Base-by-base conservation (phyloP, 352 stramenopile species). In the Pythium insidiosum region DNA sequence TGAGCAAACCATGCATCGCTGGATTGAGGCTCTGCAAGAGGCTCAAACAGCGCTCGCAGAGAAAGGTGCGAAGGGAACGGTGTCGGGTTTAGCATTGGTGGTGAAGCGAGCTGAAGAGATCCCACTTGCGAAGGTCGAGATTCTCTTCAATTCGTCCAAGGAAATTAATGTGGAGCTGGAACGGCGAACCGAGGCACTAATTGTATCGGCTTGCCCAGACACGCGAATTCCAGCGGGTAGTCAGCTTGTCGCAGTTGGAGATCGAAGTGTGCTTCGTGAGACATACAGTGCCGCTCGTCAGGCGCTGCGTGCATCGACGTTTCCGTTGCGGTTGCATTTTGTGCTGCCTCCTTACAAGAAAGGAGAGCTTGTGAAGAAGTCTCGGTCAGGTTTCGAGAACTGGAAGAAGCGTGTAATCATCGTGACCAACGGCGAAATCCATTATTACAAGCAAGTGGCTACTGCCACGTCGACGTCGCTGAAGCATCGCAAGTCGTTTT, bases 401-500 rank as follows among this genome's bases (percentile, higher is more conserved):
- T 94, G 82, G 82, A 94, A 92, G 43, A 66, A 63, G 35, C 82
- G 82, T 23, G 68, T 91, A 20, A 50, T 94, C 10, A 59, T 94
- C 22, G 73, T 94, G 18, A 76, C 73, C 29, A 86, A 88, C 35
- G 79, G 82, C 0, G 68, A 87, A 35, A 84, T 94, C 26, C 75
- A 78, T 50, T 92, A 92, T 48, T 88, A 76, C 65, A 88, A 90
- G 53, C 63, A 88, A 50, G 62, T 86, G 23, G 61, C 37, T 24
- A 56, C 39, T 5, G 53, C 34, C 42, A 52, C 46, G n/a, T 40
- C 47, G 1, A 49, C 20, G 19, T 63, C 61, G 36, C 76, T 91
- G 37, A 89, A 88, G 58, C 71, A 88, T 37, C 77, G 75, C 63
- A 89, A 88, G 54, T 87, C 74, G 11, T 94, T 94, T 43, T 84